Percentiles rank a stretch among this genome's conserved stretches.
Conservation (phyloP, 306 rosid genomes). For the Citrullus mucosospermus region DNA sequence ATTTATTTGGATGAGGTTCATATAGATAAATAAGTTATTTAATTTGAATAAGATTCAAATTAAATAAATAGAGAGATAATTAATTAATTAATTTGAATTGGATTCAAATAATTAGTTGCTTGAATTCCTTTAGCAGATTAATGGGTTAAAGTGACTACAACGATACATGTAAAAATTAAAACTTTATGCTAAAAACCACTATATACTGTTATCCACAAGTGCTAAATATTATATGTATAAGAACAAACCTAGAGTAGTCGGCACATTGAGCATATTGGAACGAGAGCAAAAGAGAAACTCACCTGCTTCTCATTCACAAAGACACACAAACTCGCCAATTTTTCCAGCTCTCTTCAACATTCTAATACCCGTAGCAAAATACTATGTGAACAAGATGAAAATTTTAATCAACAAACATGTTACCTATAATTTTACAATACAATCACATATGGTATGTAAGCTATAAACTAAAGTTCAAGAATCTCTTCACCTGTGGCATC, state of each 20-base stretch:
- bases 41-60: too few relatives aligned
- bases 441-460: not conserved
- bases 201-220: not conserved
- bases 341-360: conserved; percentile 73
- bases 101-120: not conserved
- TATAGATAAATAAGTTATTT: too few relatives aligned
- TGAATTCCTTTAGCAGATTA: not conserved
- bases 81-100: too few relatives aligned
- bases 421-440: not conserved
- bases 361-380: conserved; percentile 60
- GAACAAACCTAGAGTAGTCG: too few relatives aligned
- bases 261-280: too few relatives aligned
- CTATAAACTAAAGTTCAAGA: too few relatives aligned
- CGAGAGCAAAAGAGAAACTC: too few relatives aligned
- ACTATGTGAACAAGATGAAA: conserved; percentile 13
- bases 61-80: too few relatives aligned
- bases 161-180: not conserved
- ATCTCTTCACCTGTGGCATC: too few relatives aligned
- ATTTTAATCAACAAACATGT: not conserved
- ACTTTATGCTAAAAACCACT: not conserved
- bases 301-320: too few relatives aligned
- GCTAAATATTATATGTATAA: not conserved
- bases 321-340: conserved; percentile 45
- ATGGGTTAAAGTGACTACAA: not conserved
- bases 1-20: too few relatives aligned